phyloP scores from a whole-genome alignment of 768 basidiomycete genomes.

The Collybia sordida region DNA sequence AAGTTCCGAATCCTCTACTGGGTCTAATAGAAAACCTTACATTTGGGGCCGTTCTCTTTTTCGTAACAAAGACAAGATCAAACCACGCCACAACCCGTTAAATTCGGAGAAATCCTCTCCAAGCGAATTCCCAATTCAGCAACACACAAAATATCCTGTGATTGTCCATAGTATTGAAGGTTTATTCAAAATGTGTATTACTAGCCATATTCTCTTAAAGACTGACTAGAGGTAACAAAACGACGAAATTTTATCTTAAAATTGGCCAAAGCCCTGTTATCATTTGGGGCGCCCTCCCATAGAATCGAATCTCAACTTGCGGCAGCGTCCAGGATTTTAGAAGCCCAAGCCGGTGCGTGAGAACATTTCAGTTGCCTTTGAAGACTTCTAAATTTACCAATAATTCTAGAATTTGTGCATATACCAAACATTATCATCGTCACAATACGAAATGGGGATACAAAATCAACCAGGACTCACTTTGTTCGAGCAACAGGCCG shows the following conservation, averaged over 20 bases:
- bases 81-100: too few relatives aligned
- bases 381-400: slow-evolving; percentile 1
- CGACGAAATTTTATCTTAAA: slow-evolving; percentile 78
- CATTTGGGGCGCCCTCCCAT: slow-evolving; percentile 95
- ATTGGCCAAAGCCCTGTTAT: slow-evolving; percentile 83
- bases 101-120: slow-evolving; percentile 7
- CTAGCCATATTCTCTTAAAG: not conserved
- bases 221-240: slow-evolving; percentile 38
- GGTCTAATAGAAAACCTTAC: too few relatives aligned
- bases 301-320: slow-evolving; percentile 87
- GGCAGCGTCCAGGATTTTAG: slow-evolving; percentile 76
- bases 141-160: slow-evolving; percentile 29
- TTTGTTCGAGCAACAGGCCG: slow-evolving; percentile 83
- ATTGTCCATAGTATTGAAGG: slow-evolving; percentile 50
- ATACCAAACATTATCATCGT: slow-evolving; percentile 78
- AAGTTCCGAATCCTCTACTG: too few relatives aligned
- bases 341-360: slow-evolving; percentile 61
- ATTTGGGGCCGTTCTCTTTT: too few relatives aligned
- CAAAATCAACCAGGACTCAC: slow-evolving; percentile 70
- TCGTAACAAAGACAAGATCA: too few relatives aligned
- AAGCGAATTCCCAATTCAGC: slow-evolving; percentile 26
- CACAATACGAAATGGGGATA: slow-evolving; percentile 76
- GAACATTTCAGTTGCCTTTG: not conserved
- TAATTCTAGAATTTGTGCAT: slow-evolving; percentile 69
- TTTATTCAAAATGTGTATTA: slow-evolving; percentile 12